Conservation (phyloP, 2,329 filamentous ascomycete species). For the Ceratocystis cubensis region DNA sequence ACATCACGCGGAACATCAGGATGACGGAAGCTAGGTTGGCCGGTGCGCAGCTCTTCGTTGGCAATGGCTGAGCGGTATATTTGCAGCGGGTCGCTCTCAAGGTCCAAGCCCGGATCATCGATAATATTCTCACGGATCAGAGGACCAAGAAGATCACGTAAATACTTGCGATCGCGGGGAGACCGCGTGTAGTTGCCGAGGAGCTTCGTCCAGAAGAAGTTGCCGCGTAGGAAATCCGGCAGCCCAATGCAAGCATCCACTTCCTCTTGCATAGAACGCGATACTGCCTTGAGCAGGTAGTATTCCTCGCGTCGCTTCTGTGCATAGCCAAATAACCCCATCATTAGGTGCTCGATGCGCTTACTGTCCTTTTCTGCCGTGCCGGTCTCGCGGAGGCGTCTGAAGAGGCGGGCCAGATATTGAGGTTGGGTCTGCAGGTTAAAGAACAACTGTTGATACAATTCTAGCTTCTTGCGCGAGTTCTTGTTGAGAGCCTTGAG, state of each 20-base stretch:
- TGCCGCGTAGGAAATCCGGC: slow-evolving; percentile 78
- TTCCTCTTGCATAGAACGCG: slow-evolving; percentile 73
- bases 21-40: slow-evolving; percentile 65
- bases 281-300: slow-evolving; percentile 80
- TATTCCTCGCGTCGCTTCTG: slow-evolving; percentile 96
- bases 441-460: slow-evolving; percentile 97
- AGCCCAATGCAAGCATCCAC: slow-evolving; percentile 59
- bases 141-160: slow-evolving; percentile 73
- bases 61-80: slow-evolving; percentile 94
- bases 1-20: slow-evolving; percentile 80
- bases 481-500: slow-evolving; percentile 96
- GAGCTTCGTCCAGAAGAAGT: slow-evolving; percentile 86
- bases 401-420: slow-evolving; percentile 82
- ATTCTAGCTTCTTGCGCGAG: slow-evolving; percentile 86
- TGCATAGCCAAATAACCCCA: slow-evolving; percentile 93
- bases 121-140: slow-evolving; percentile 85
- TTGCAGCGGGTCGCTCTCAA: slow-evolving; percentile 94
- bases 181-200: slow-evolving; percentile 80
- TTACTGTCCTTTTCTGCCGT: slow-evolving; percentile 87
- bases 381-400: slow-evolving; percentile 66
- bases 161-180: slow-evolving; percentile 80
- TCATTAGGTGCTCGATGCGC: slow-evolving; percentile 81
- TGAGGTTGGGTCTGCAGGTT: slow-evolving; percentile 91
- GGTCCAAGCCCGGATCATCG: slow-evolving; percentile 76
- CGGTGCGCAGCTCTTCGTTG: slow-evolving; percentile 90